Evolutionary conservation across 768 basidiomycete species (phyloP).

Genomic region (Mrakia frigida): DNA sequence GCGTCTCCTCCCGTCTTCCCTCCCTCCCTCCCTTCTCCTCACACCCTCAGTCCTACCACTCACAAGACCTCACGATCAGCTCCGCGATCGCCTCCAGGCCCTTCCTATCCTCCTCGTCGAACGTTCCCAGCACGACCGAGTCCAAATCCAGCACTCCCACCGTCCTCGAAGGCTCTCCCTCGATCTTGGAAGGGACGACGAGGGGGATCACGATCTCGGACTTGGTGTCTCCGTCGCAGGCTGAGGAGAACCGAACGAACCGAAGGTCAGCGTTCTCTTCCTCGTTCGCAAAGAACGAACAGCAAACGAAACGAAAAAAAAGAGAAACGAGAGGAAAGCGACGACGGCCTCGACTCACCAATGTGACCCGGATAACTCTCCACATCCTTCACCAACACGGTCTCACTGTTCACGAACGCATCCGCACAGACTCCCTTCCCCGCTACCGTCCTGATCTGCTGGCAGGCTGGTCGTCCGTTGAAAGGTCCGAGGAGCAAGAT

Average conservation of each 20-base stretch:
- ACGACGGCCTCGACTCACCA: conserved; percentile 41
- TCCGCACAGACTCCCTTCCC: conserved; percentile 68
- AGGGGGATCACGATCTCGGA: conserved; percentile 87
- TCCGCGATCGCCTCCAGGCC: conserved; percentile 70
- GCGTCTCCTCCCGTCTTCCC: not conserved
- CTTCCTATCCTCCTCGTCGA: conserved; percentile 67
- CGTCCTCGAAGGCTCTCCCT: conserved; percentile 41
- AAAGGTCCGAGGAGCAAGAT: conserved; percentile 73
- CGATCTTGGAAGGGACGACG: conserved; percentile 4
- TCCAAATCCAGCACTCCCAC: conserved; percentile 72
- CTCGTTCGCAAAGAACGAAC: no score
- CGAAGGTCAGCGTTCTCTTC: not conserved
- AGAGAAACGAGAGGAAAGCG: not conserved
- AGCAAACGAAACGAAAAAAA: not conserved
- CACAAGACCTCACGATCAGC: conserved; percentile 50
- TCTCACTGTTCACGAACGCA: conserved; percentile 59
- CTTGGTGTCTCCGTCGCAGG: conserved; percentile 83
- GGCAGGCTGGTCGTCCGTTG: conserved; percentile 86
- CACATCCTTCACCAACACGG: conserved; percentile 59
- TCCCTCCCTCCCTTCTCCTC: not conserved
- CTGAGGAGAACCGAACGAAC: conserved; percentile 27
- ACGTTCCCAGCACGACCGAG: conserved; percentile 65
- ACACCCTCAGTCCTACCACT: not conserved
- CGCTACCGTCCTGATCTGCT: conserved; percentile 55
- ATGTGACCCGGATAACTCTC: conserved; percentile 84